Percentiles rank a stretch among this genome's conserved stretches.
Conservation (phyloP, 2,329 filamentous ascomycete species). For the Nemania serpens region DNA sequence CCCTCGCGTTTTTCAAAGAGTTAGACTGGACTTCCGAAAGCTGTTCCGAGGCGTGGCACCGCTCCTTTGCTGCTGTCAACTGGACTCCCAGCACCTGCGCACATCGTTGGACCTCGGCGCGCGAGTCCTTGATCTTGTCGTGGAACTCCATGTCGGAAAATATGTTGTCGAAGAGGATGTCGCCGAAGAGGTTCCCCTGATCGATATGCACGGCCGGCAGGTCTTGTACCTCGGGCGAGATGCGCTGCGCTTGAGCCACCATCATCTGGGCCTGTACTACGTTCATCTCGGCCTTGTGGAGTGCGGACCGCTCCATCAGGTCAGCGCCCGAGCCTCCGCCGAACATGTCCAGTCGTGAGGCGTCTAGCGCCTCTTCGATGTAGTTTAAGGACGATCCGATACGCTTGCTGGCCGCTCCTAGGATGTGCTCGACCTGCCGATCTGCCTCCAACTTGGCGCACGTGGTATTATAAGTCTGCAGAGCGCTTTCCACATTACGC, state of each 20-base stretch:
- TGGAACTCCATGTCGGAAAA: not conserved
- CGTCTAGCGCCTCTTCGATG: slow-evolving; percentile 49
- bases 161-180: slow-evolving; percentile 6
- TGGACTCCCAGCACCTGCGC: slow-evolving; percentile 41
- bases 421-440: slow-evolving; percentile 46
- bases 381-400: slow-evolving; percentile 44
- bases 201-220: slow-evolving; percentile 51
- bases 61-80: slow-evolving; percentile 32
- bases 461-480: slow-evolving; percentile 45
- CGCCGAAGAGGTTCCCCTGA: slow-evolving; percentile 43
- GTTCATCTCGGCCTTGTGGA: slow-evolving; percentile 52
- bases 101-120: slow-evolving; percentile 41
- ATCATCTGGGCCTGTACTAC: slow-evolving; percentile 48
- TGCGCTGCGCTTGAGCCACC: slow-evolving; percentile 46
- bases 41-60: slow-evolving; percentile 34
- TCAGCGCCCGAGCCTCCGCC: slow-evolving; percentile 54
- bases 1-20: slow-evolving; percentile 43
- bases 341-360: slow-evolving; percentile 51
- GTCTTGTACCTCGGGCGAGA: slow-evolving; percentile 45
- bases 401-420: slow-evolving; percentile 46
- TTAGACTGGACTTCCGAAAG: slow-evolving; percentile 41
- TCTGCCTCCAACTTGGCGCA: slow-evolving; percentile 47
- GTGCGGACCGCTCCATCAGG: slow-evolving; percentile 58
- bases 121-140: slow-evolving; percentile 46
- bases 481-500: slow-evolving; percentile 41